phyloP scores from a whole-genome alignment of 2,329 filamentous ascomycete species.

The Dactylellina parvicollis region DNA sequence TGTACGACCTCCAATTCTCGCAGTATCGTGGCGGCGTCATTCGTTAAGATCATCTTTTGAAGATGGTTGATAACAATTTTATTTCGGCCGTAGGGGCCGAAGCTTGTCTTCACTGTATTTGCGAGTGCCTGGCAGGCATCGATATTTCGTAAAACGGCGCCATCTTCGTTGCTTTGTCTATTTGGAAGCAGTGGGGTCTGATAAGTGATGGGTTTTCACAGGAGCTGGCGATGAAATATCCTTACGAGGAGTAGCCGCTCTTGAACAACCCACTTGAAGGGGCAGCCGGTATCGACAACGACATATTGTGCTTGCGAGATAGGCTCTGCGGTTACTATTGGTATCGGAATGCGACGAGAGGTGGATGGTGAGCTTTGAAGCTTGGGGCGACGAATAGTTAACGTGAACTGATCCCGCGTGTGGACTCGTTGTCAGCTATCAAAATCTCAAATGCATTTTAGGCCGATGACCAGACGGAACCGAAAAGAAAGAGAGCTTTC shows the following conservation, averaged over 20 bases:
- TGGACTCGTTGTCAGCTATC: background rate
- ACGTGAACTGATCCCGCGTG: background rate
- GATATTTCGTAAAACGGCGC: conserved; percentile 96
- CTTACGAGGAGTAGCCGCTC: conserved; percentile 92
- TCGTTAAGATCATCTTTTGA: conserved; percentile 99
- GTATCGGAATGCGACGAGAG: conserved; percentile 66
- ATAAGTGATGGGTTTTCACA: background rate
- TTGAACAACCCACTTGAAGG: conserved; percentile 96
- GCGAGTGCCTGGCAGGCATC: conserved; percentile 97
- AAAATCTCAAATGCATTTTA: background rate
- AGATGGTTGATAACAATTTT: conserved; percentile 99
- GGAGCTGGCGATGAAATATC: too few species aligned
- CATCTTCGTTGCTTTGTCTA: conserved; percentile 99
- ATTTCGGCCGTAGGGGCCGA: conserved; percentile 97
- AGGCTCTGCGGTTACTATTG: conserved; percentile 62
- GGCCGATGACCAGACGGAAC: background rate
- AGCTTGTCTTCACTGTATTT: conserved; percentile 93
- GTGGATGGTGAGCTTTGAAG: conserved; percentile 66
- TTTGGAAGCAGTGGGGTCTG: conserved; percentile 23
- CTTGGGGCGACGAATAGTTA: background rate
- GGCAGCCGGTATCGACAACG: conserved; percentile 92
- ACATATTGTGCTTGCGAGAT: conserved; percentile 71
- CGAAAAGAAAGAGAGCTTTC: background rate
- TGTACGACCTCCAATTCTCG: conserved; percentile 98
- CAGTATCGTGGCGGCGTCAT: conserved; percentile 95